Conservation (phyloP, 2,329 filamentous ascomycete species). For the Rutstroemia sydowiana region DNA sequence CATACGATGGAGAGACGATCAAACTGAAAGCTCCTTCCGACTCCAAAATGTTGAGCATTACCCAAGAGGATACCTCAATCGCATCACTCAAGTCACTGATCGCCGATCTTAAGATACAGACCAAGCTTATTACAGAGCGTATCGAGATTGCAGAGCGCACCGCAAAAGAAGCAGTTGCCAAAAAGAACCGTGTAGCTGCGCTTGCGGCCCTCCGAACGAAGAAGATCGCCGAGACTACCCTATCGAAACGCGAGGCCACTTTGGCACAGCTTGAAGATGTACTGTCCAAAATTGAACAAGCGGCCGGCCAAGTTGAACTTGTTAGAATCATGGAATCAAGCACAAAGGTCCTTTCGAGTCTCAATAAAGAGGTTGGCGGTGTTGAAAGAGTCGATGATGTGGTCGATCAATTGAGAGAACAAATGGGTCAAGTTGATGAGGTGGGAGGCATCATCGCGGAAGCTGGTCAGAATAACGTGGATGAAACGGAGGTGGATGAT, state of each 20-base stretch:
- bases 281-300: conserved; percentile 76
- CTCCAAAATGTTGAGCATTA: conserved; percentile 42
- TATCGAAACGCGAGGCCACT: conserved; percentile 64
- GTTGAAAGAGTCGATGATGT: conserved; percentile 68
- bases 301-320: conserved; percentile 75
- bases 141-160: conserved; percentile 56
- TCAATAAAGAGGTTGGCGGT: conserved; percentile 75
- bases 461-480: conserved; percentile 44
- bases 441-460: conserved; percentile 71
- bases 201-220: conserved; percentile 74
- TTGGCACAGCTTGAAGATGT: conserved; percentile 78
- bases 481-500: conserved; percentile 80
- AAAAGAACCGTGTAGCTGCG: conserved; percentile 68
- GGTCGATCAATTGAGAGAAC: conserved; percentile 66
- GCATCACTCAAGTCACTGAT: conserved; percentile 78
- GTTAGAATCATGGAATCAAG: conserved; percentile 77
- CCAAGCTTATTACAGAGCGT: conserved; percentile 57
- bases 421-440: conserved; percentile 79
- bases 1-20: conserved; percentile 60
- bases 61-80: conserved; percentile 72
- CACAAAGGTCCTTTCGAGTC: conserved; percentile 58
- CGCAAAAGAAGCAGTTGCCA: conserved; percentile 62
- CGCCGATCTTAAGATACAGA: conserved; percentile 65
- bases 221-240: conserved; percentile 69
- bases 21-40: conserved; percentile 59